phyloP scores from a whole-genome alignment of 2,329 filamentous ascomycete genomes.

The Trichophyton benhamiae region DNA sequence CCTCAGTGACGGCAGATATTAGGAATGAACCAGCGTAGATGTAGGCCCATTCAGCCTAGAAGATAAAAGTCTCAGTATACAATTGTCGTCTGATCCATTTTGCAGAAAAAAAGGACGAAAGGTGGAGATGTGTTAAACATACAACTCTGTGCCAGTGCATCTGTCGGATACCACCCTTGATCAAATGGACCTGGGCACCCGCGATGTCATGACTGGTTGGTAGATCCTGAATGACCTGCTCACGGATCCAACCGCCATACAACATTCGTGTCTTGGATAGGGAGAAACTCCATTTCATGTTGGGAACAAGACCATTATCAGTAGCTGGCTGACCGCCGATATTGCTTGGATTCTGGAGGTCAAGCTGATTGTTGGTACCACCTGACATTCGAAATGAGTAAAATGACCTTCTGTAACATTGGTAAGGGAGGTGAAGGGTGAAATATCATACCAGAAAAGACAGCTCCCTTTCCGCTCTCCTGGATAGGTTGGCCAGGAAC shows the following conservation, averaged over 20 bases:
- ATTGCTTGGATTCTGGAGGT: constrained; percentile 52
- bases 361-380: constrained; percentile 50
- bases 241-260: constrained; percentile 53
- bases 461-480: constrained; percentile 45
- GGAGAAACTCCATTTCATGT: constrained; percentile 58
- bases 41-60: constrained; percentile 54
- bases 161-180: constrained; percentile 53
- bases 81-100: neutral
- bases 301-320: constrained; percentile 52
- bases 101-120: neutral
- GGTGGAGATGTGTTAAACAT: constrained; percentile 19
- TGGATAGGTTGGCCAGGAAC: constrained; percentile 43
- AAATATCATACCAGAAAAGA: constrained; percentile 40
- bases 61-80: neutral
- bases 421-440: neutral
- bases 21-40: constrained; percentile 47
- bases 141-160: constrained; percentile 58
- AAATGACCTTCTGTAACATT: neutral
- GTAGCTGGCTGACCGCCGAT: constrained; percentile 47
- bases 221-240: constrained; percentile 55
- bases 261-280: constrained; percentile 52
- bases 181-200: constrained; percentile 55
- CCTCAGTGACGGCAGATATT: constrained; percentile 50
- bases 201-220: constrained; percentile 55
- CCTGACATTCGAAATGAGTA: constrained; percentile 32